These are phyloP conservation scores for Botrytis fabae DNA, from an alignment of 2,329 filamentous ascomycete genomes.

Conservation along the genomic window DNA sequence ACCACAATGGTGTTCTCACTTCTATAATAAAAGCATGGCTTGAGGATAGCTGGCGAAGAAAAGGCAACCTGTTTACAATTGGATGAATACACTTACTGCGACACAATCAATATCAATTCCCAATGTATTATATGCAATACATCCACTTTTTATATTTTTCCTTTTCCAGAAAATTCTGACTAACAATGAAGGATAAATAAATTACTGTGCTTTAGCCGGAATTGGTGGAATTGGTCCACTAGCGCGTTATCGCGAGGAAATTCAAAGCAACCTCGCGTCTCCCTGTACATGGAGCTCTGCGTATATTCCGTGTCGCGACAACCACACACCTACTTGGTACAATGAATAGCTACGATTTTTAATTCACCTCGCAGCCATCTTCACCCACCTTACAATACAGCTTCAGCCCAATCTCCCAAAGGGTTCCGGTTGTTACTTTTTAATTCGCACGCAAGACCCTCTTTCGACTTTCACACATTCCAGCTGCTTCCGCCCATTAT, in stretches of 20 bases:
- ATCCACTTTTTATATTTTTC: not conserved
- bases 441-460: not conserved
- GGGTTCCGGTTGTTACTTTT: not conserved
- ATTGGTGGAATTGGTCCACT: constrained; percentile 1
- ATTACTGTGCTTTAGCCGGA: not conserved
- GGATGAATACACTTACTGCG: not conserved
- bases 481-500: not conserved
- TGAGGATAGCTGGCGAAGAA: not conserved
- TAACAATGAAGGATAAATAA: not conserved
- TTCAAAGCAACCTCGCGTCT: constrained; percentile 13
- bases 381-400: not conserved
- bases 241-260: constrained; percentile 12
- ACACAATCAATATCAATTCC: not conserved
- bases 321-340: not conserved
- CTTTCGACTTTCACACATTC: not conserved
- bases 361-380: not conserved
- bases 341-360: not conserved
- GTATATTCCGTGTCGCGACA: not conserved
- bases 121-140: not conserved
- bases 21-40: too few species aligned
- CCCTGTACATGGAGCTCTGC: not conserved
- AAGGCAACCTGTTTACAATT: not conserved
- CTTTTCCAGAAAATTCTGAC: not conserved
- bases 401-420: too few species aligned
- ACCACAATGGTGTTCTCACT: not conserved